These are phyloP conservation scores for Bombardia bombarda DNA, from an alignment of 495 filamentous ascomycete genomes.

Conservation along the genomic window DNA sequence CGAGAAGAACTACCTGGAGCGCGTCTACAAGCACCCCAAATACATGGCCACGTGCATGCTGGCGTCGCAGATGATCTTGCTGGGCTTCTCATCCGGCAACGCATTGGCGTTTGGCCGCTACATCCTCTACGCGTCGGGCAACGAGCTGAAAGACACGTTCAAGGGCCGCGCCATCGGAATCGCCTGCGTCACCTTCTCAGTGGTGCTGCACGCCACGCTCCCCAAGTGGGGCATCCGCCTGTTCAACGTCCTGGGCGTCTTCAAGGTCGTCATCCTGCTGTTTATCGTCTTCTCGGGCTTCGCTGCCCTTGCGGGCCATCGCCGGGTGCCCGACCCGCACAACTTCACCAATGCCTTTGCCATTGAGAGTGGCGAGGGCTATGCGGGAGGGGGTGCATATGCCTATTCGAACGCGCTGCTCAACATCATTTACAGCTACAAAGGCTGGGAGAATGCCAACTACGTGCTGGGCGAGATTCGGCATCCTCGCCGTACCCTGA, in stretches of 20 bases:
- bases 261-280: slow-evolving; percentile 56
- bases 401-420: slow-evolving; percentile 40
- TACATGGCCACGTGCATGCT: slow-evolving; percentile 56
- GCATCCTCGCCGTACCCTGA: slow-evolving; percentile 53
- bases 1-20: slow-evolving; percentile 58
- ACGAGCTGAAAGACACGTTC: slow-evolving; percentile 46
- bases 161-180: slow-evolving; percentile 53
- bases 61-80: slow-evolving; percentile 47
- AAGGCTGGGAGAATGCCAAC: slow-evolving; percentile 41
- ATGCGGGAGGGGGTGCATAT: slow-evolving; percentile 29
- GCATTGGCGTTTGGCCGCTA: slow-evolving; percentile 62
- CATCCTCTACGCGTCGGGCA: slow-evolving; percentile 52
- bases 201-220: slow-evolving; percentile 46
- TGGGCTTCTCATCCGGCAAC: slow-evolving; percentile 50
- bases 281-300: slow-evolving; percentile 56
- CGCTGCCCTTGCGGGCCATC: slow-evolving; percentile 32
- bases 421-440: slow-evolving; percentile 43
- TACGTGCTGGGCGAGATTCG: slow-evolving; percentile 52
- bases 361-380: slow-evolving; percentile 33
- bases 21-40: slow-evolving; percentile 49
- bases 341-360: slow-evolving; percentile 24
- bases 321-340: slow-evolving; percentile 17
- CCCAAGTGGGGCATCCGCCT: slow-evolving; percentile 57
- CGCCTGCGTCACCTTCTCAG: slow-evolving; percentile 44
- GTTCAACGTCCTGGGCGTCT: slow-evolving; percentile 53